A percentile compares a stretch with the other conserved stretches of the same genome.
Evolutionary conservation across 2,329 filamentous ascomycete genomes (phyloP).

Genomic region (Monilinia laxa): DNA sequence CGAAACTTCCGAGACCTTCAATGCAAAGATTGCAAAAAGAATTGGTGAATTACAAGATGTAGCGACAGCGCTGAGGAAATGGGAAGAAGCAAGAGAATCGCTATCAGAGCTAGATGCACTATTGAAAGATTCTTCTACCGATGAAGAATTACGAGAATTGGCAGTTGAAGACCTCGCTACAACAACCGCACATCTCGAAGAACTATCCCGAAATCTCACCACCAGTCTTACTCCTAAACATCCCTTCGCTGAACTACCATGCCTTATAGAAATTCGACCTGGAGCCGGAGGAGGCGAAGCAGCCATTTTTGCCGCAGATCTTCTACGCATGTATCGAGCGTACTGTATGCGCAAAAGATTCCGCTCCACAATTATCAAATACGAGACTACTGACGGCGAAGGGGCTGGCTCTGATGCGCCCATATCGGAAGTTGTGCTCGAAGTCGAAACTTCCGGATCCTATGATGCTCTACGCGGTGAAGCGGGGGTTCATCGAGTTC

Average conservation of each 20-base stretch:
- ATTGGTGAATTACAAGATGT: conserved; percentile 61
- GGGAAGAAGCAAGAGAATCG: conserved; percentile 54
- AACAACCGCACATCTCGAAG: conserved; percentile 60
- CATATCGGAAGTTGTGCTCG: conserved; percentile 83
- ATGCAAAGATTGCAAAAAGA: conserved; percentile 57
- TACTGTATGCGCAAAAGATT: conserved; percentile 72
- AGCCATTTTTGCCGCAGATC: conserved; percentile 80
- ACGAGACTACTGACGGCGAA: conserved; percentile 70
- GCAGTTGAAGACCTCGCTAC: conserved; percentile 77
- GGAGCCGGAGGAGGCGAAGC: conserved; percentile 92
- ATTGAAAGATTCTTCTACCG: conserved; percentile 46
- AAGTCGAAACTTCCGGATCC: conserved; percentile 72
- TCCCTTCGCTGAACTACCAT: conserved; percentile 85
- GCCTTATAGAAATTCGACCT: conserved; percentile 86
- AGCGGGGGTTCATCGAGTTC: conserved; percentile 91
- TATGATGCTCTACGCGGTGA: conserved; percentile 83
- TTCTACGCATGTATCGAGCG: conserved; percentile 85
- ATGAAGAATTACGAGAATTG: conserved; percentile 72
- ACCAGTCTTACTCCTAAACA: conserved; percentile 80
- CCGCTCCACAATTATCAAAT: conserved; percentile 70
- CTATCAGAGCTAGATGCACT: conserved; percentile 55
- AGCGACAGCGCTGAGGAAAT: conserved; percentile 56
- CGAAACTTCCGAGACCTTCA: conserved; percentile 54
- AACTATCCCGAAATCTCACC: conserved; percentile 67
- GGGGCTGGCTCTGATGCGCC: conserved; percentile 61